These are phyloP conservation scores for Penicillium lividum DNA, from an alignment of 495 filamentous ascomycete species.

Conservation along the genomic window DNA sequence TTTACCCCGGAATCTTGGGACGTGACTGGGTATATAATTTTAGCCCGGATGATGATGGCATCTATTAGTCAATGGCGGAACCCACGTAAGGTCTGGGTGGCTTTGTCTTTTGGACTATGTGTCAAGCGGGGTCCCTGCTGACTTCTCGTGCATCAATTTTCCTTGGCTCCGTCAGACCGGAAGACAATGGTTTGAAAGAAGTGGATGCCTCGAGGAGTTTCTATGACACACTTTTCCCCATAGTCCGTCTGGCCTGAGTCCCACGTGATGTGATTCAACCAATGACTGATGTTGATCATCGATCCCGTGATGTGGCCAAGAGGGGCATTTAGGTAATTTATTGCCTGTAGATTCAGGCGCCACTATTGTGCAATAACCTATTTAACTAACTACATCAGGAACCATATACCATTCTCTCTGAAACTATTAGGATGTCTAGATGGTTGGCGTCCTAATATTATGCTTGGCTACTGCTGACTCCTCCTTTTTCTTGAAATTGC, in stretches of 20 bases:
- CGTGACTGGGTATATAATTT: conserved; percentile 21
- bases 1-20: conserved; percentile 28
- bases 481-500: not conserved
- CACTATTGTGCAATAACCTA: not conserved
- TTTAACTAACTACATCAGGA: not conserved
- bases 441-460: not conserved
- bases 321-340: conserved; percentile 2
- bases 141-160: conserved; percentile 12
- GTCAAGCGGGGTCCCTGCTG: conserved; percentile 23
- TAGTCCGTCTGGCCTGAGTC: not conserved
- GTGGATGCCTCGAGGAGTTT: conserved; percentile 13
- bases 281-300: conserved; percentile 1
- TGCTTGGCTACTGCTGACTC: not conserved
- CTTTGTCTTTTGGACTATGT: conserved; percentile 18
- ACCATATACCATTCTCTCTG: not conserved
- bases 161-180: conserved; percentile 22
- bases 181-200: conserved; percentile 11
- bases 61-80: conserved; percentile 25
- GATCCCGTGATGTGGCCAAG: conserved; percentile 4
- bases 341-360: not conserved
- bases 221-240: conserved; percentile 24
- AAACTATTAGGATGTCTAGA: not conserved
- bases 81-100: conserved; percentile 13
- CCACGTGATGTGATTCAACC: conserved; percentile 6
- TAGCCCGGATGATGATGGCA: conserved; percentile 25